Base-by-base conservation (phyloP, 768 basidiomycete genomes). In the Nidularia sp. region DNA sequence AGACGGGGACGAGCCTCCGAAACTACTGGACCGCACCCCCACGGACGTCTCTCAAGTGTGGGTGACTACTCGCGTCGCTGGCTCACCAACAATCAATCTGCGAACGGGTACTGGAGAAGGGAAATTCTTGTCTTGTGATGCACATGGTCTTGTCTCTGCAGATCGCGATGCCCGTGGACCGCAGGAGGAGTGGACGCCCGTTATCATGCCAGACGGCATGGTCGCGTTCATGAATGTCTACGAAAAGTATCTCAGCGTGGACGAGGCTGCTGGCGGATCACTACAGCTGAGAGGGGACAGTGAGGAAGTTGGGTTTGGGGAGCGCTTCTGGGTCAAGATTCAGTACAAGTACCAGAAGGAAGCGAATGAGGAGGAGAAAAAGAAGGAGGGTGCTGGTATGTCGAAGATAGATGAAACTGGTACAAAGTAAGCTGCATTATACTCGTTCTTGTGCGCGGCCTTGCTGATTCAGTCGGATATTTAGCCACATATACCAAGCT, bases 111-210 rank as follows among this genome's bases (percentile, higher is more conserved):
- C 82, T n/a, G 89, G 89, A 22, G 90, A 89, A 64, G 91, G 91
- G 7, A 93, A 93, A 68, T 97, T 94, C 66, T 71, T 97, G 45
- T 92, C 90, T 6, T 90, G 88, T 69, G 91, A 95, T 71, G 78
- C 85, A 55, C 84, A 91, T 60, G 93, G 93, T 5, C 73, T 93
- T 15, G 86, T 96, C 10, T 82, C 86, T 56, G 86, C 89, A 43
- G 87, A 91, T 63, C 76, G 90, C 45, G 93, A 97, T 62, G 93
- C 93, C 29, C 80, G 93, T 33, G 94, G 93, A 1, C 88, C 90
- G 3, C 91, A 96, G 67, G 93, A 97, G 67, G 93, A 95, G 67
- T 97, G 93, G 90, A 89, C 88, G 2, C 88, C 93, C 12, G 80
- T 92, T 25, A 72, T 93, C 51, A 68, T 90, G 22, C 83, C 88